phyloP scores from a whole-genome alignment of 208 protist genomes.

The Acanthamoeba quina region DNA sequence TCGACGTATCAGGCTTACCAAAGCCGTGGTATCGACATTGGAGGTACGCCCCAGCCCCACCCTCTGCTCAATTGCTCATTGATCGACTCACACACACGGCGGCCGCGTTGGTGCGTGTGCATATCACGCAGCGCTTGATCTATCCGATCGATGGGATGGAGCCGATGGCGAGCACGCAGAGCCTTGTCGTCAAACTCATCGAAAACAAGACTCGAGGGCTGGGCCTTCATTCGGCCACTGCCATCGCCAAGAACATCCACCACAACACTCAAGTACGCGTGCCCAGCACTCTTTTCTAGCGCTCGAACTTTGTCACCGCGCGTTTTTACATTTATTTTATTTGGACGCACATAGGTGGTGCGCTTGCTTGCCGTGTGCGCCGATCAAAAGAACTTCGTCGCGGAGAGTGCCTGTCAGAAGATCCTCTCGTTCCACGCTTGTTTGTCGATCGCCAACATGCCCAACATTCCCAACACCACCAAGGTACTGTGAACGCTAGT shows the following conservation, averaged over 20 bases:
- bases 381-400: slow-evolving; percentile 73
- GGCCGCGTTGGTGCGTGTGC: background rate
- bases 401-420: slow-evolving; percentile 74
- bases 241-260: slow-evolving; percentile 59
- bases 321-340: too few relatives aligned
- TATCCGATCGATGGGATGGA: slow-evolving; percentile 21
- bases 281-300: background rate
- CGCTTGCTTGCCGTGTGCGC: slow-evolving; percentile 65
- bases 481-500: slow-evolving; percentile 23
- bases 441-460: slow-evolving; percentile 51
- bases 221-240: background rate
- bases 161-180: slow-evolving; percentile 16
- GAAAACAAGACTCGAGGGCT: slow-evolving; percentile 47
- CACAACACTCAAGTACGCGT: slow-evolving; percentile 53
- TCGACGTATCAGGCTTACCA: background rate
- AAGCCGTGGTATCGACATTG: slow-evolving; percentile 44
- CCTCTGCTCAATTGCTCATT: background rate
- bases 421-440: slow-evolving; percentile 52
- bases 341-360: slow-evolving; percentile 2
- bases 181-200: slow-evolving; percentile 52
- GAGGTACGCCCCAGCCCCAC: background rate
- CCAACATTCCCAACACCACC: slow-evolving; percentile 45
- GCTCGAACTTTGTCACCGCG: background rate
- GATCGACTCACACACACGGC: background rate
- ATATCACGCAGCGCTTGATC: slow-evolving; percentile 22